Percentiles rank a stretch among this genome's conserved stretches.
Evolutionary conservation across 495 filamentous ascomycete species (phyloP).

Genomic region (Aspergillus ostianus): DNA sequence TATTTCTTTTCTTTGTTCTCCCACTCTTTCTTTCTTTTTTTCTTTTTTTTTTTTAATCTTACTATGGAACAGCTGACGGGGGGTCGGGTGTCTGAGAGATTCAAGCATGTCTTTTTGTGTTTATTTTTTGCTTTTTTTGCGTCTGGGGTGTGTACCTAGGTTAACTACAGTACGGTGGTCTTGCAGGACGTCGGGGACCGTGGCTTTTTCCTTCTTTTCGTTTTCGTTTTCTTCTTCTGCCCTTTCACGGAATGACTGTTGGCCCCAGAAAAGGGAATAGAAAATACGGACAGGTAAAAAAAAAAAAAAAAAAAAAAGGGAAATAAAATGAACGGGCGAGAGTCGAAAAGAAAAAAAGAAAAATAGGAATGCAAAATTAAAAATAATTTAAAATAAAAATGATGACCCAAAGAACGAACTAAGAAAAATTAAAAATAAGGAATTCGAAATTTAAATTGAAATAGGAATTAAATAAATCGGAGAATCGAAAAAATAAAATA

Average conservation of each 20-base stretch:
- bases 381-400: neutral
- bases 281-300: no score
- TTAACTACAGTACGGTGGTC: neutral
- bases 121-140: neutral
- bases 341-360: neutral
- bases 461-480: slow-evolving; percentile 10
- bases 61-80: slow-evolving; percentile 20
- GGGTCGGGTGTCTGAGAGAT: neutral
- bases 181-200: slow-evolving; percentile 14
- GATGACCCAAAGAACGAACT: slow-evolving; percentile 1
- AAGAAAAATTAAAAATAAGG: slow-evolving; percentile 1
- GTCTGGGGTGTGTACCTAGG: neutral
- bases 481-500: slow-evolving; percentile 5
- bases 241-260: neutral
- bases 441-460: slow-evolving; percentile 2
- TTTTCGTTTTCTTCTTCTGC: slow-evolving; percentile 9
- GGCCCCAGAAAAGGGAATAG: no score
- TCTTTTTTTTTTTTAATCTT: no score
- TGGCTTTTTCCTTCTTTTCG: neutral
- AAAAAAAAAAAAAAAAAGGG: no score
- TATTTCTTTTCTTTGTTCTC: slow-evolving; percentile 2
- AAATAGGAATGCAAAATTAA: neutral
- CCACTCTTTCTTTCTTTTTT: slow-evolving; percentile 29
- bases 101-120: neutral
- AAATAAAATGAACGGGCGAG: neutral